A percentile compares a stretch with the other conserved stretches of the same genome.
phyloP scores from a whole-genome alignment of 768 basidiomycete genomes.

The Russula earlei region DNA sequence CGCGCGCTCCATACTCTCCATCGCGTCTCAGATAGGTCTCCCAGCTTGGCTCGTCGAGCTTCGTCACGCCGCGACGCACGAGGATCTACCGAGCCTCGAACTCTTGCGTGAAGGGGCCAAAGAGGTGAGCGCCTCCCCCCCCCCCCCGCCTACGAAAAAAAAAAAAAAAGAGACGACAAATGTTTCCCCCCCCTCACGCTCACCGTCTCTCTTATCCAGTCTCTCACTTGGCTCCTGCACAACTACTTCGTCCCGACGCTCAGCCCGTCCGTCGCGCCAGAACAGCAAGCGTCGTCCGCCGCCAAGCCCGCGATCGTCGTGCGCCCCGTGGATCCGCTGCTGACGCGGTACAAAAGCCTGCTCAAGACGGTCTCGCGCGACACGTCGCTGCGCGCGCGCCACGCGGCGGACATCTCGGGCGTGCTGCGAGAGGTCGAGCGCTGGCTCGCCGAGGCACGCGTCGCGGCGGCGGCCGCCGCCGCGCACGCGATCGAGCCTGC shows the following conservation, averaged over 20 bases:
- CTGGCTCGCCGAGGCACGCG: conserved; percentile 68
- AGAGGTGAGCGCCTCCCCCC: conserved; percentile 38
- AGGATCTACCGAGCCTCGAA: conserved; percentile 80
- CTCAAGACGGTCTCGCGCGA: conserved; percentile 57
- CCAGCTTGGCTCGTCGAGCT: conserved; percentile 88
- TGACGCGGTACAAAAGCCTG: conserved; percentile 66
- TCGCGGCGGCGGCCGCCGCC: conserved; percentile 27
- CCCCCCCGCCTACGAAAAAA: neutral
- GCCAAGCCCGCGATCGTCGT: conserved; percentile 20
- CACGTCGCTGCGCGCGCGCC: conserved; percentile 43
- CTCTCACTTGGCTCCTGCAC: conserved; percentile 72
- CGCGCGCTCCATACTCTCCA: conserved; percentile 82
- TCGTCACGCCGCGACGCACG: conserved; percentile 92
- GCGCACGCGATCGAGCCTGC: conserved; percentile 39
- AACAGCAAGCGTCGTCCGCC: conserved; percentile 24
- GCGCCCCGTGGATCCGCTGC: conserved; percentile 53
- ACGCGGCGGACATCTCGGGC: conserved; percentile 41
- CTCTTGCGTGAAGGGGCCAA: conserved; percentile 66
- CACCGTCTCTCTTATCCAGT: conserved; percentile 37
- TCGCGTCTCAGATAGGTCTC: conserved; percentile 78
- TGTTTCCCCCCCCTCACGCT: neutral
- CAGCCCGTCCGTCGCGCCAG: conserved; percentile 33
- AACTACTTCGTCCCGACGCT: conserved; percentile 79
- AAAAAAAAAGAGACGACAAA: no score
- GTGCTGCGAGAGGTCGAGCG: conserved; percentile 58